Conservation (phyloP, 495 filamentous ascomycete genomes). For the Penicillium chermesinum region DNA sequence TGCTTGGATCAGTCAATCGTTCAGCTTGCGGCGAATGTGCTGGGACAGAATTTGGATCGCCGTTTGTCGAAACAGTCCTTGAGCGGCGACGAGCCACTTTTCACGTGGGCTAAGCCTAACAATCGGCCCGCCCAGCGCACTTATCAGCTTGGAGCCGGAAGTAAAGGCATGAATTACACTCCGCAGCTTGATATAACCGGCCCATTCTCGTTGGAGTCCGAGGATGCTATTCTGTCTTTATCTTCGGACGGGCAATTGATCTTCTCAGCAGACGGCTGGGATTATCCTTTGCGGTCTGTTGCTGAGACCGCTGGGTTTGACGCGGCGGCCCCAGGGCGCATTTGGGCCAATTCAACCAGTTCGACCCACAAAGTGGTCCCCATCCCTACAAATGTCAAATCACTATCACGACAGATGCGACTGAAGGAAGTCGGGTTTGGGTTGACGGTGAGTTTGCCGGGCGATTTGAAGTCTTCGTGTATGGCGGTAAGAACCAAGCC, state of each 20-base stretch:
- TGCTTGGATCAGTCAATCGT: constrained; percentile 26
- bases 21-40: constrained; percentile 34
- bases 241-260: constrained; percentile 25
- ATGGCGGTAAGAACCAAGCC: constrained; percentile 44
- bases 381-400: constrained; percentile 15
- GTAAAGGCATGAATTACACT: constrained; percentile 52
- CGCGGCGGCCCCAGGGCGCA: constrained; percentile 20
- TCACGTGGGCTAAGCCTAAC: constrained; percentile 8
- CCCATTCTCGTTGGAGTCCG: constrained; percentile 38
- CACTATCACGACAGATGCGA: constrained; percentile 33
- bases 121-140: background rate
- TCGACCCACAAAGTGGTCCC: constrained; percentile 26
- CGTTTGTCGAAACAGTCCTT: constrained; percentile 7
- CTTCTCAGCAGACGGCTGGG: constrained; percentile 45
- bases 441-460: constrained; percentile 39
- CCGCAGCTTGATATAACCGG: constrained; percentile 32
- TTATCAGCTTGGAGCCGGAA: constrained; percentile 30
- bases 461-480: constrained; percentile 52
- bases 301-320: constrained; percentile 24
- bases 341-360: constrained; percentile 28
- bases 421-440: constrained; percentile 45
- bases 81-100: background rate
- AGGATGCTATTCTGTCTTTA: constrained; percentile 31
- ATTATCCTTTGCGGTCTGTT: constrained; percentile 47
- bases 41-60: constrained; percentile 49